These are phyloP conservation scores for Trypanosoma mega DNA, from an alignment of 208 protist genomes.

Conservation along the genomic window DNA sequence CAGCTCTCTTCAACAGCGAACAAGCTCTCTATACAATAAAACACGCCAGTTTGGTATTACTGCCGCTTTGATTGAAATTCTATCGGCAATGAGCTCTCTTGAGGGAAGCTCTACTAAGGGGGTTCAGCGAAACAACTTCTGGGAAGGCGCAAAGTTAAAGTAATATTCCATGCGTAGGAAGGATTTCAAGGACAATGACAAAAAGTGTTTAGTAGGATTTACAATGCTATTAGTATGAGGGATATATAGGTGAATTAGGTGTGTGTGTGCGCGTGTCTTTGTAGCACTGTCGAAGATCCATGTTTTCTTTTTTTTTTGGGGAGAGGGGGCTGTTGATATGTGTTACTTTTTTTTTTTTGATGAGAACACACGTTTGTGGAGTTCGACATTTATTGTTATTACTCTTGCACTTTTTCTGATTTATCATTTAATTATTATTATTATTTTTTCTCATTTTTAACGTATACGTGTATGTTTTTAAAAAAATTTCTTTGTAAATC, in stretches of 20 bases:
- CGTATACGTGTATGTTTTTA: conserved; percentile 17
- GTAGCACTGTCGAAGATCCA: background rate
- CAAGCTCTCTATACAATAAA: conserved; percentile 92
- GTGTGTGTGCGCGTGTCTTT: background rate
- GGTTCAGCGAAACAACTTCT: conserved; percentile 83
- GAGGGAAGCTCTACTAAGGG: conserved; percentile 78
- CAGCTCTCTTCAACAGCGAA: conserved; percentile 71
- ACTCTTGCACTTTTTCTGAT: background rate
- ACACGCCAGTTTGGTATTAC: conserved; percentile 90
- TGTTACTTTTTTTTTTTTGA: conserved; percentile 10
- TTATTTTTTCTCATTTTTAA: conserved; percentile 2
- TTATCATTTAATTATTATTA: conserved; percentile 7
- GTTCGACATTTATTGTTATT: conserved; percentile 2
- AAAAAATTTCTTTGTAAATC: conserved; percentile 12
- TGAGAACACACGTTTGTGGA: background rate
- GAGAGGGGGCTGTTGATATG: background rate
- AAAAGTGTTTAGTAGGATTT: no score
- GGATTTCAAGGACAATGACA: no score
- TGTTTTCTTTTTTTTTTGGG: background rate
- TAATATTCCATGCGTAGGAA: conserved; percentile 25
- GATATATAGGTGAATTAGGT: background rate
- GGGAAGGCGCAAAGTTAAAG: conserved; percentile 62
- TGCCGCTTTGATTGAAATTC: conserved; percentile 88
- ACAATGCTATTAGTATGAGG: background rate
- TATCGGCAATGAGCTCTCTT: conserved; percentile 90